phyloP scores from a whole-genome alignment of 1,284 basidiomycete genomes.

The Cronartium quercuum region DNA sequence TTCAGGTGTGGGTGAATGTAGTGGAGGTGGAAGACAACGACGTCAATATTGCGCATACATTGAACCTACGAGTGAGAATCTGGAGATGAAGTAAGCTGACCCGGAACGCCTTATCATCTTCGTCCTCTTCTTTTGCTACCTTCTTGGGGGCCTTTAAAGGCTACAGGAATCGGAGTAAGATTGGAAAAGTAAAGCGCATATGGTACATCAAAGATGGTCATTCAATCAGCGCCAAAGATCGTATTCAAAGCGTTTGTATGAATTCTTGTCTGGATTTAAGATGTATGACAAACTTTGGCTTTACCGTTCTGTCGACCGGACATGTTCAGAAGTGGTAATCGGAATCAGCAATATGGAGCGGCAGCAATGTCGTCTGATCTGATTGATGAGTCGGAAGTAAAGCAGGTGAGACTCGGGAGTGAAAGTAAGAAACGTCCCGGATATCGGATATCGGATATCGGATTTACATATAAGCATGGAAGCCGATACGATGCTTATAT shows the following conservation, averaged over 20 bases:
- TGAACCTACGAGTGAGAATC: background rate
- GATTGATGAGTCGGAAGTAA: background rate
- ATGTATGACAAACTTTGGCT: conserved; percentile 8
- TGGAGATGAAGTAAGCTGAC: background rate
- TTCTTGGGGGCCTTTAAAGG: conserved; percentile 32
- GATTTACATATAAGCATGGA: too few relatives aligned
- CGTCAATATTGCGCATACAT: background rate
- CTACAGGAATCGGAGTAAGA: background rate
- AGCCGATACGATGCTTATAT: too few relatives aligned
- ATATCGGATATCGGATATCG: too few relatives aligned
- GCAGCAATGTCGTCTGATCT: background rate
- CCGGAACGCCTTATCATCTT: conserved; percentile 35
- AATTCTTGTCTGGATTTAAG: background rate
- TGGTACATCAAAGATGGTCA: background rate
- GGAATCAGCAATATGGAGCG: too few relatives aligned
- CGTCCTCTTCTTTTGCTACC: conserved; percentile 30
- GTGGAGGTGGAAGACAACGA: background rate
- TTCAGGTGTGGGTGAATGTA: background rate
- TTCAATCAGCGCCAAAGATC: background rate
- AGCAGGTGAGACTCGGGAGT: background rate
- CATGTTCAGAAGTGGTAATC: background rate
- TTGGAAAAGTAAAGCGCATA: background rate
- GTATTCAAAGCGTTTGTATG: background rate
- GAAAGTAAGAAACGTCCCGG: background rate
- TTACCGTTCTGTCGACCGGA: conserved; percentile 28